Evolutionary conservation across 345 rosid species (phyloP).

Genomic region (Aquilaria yunnanensis): DNA sequence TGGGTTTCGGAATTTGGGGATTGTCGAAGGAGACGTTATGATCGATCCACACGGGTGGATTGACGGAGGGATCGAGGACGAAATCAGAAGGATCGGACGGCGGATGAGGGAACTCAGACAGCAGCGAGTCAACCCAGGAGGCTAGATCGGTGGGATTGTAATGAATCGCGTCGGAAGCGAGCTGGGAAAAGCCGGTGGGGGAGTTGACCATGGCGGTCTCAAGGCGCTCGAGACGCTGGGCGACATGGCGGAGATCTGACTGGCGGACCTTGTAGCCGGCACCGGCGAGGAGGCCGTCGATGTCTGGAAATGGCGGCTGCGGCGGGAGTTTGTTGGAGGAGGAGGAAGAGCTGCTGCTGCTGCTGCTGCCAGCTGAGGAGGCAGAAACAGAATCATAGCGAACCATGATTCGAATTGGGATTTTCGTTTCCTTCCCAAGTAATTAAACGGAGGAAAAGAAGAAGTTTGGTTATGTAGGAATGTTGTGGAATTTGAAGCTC

Average conservation of each 20-base stretch:
- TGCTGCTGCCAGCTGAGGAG: conserved; percentile 21
- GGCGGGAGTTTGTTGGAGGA: conserved; percentile 21
- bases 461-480: background rate
- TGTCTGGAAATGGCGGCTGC: conserved; percentile 17
- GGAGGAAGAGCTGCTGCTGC: conserved; percentile 24
- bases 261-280: conserved; percentile 61
- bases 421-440: background rate
- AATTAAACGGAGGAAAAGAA: background rate
- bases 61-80: conserved; percentile 15
- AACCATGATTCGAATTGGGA: conserved; percentile 22
- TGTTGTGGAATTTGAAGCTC: too few species aligned
- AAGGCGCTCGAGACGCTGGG: conserved; percentile 53
- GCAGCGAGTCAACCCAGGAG: conserved; percentile 60
- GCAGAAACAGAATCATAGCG: conserved; percentile 26
- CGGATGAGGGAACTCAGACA: conserved; percentile 43
- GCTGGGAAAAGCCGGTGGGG: conserved; percentile 31
- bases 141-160: conserved; percentile 63
- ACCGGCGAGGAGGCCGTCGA: conserved; percentile 51
- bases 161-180: conserved; percentile 40
- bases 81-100: conserved; percentile 25
- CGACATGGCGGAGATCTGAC: conserved; percentile 52
- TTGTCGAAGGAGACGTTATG: conserved; percentile 6
- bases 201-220: conserved; percentile 57
- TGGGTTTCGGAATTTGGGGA: conserved; percentile 4
- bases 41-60: conserved; percentile 25